Evolutionary conservation across 306 rosid species (phyloP).

Genomic region (Cicer pinnatifidum): DNA sequence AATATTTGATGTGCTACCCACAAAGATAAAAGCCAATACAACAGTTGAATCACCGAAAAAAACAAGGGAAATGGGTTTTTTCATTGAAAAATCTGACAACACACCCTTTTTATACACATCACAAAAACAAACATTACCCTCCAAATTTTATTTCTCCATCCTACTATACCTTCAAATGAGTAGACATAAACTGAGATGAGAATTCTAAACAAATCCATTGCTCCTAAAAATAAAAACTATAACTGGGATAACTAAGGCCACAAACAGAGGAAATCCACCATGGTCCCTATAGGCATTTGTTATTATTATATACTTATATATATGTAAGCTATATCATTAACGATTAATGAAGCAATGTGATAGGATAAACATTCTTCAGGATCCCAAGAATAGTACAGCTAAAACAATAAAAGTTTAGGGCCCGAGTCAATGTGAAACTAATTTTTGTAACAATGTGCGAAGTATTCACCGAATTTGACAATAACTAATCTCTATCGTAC

Average conservation of each 20-base stretch:
- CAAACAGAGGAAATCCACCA: background rate
- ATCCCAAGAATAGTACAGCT: background rate
- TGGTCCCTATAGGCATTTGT: slow-evolving; percentile 1
- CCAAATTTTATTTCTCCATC: background rate
- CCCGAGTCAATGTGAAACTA: slow-evolving; percentile 1
- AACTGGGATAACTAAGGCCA: background rate
- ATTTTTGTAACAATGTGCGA: no score
- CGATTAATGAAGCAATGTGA: slow-evolving; percentile 3
- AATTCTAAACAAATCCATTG: background rate
- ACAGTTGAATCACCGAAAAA: background rate
- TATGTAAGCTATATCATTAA: background rate
- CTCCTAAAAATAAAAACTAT: background rate
- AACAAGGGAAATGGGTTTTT: background rate
- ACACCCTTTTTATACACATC: background rate
- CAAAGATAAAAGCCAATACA: slow-evolving; percentile 23
- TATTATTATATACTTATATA: background rate
- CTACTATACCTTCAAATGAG: slow-evolving; percentile 26
- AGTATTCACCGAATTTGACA: no score
- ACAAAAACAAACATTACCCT: background rate
- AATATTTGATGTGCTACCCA: background rate
- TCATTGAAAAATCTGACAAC: background rate
- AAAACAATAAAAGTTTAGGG: background rate
- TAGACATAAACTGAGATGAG: slow-evolving; percentile 26
- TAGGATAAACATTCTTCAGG: slow-evolving; percentile 10
- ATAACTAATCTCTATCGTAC: no score